Base-by-base conservation (phyloP, 192 early-diverging fungal species). In the Tieghemiomyces parasiticus region DNA sequence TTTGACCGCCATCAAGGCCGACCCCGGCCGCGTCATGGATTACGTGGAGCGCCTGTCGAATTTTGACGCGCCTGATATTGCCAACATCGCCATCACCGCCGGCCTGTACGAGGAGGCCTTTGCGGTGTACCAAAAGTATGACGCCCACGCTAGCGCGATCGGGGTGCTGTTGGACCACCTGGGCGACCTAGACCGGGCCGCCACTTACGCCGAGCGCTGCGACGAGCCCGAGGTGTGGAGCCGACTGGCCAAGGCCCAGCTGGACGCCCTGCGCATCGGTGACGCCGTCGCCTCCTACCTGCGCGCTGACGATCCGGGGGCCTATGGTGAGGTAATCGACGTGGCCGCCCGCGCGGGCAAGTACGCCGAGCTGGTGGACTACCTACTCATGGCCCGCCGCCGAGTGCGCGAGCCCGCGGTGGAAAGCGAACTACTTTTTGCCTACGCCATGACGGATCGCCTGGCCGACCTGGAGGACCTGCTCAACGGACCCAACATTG, bases 261-360 rank as follows among this genome's bases (percentile, higher is more conserved):
- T 99, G 35, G 87, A 88, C 51, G 78, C 84, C 9, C 68, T 89
- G 73, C 87, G 85, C 44, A 87, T 97, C 63, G 88, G 91, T 74
- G 96, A 97, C 58, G 84, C 96, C 30, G 92, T 99, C 58, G 89
- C 93, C 64, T 97, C 94, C 34, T 99, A 99, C 68, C 85, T 96
- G 63, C 91, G 91, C 63, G 92, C 96, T 14, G 86, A 91, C 61
- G 96, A 99, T 65, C 81, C 89, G 3, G 72, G 70, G 58, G 92
- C 96, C 76, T 92, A 83, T 59, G 74, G 67, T 42, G 94, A 97
- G 65, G 93, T 99, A 31, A 92, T 93, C 35, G 70, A 73, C 33
- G 79, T 86, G 55, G 86, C 91, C 20, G 70, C 77, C 19, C 79
- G 81, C 13, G 88, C 89, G 24, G 88, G 84, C 64, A 95, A 96